A percentile compares a stretch with the other conserved stretches of the same genome.
These are phyloP conservation scores for Pyricularia grisea DNA, from an alignment of 2,329 filamentous ascomycete species.

Conservation along the genomic window DNA sequence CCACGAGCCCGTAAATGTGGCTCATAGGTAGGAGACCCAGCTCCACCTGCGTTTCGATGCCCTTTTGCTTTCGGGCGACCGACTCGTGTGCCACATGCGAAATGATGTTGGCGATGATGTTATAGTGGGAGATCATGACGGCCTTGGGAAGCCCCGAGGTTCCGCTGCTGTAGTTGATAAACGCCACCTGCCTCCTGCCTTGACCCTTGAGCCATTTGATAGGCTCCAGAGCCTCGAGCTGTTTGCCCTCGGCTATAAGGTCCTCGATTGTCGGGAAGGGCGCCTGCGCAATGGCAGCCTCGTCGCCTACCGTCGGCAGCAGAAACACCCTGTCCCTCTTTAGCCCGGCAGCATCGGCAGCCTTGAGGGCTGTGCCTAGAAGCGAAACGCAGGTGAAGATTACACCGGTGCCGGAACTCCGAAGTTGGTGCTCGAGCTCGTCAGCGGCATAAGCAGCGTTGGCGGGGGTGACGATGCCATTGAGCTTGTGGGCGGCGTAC, in stretches of 20 bases:
- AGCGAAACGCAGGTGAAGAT: slow-evolving; percentile 62
- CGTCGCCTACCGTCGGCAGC: slow-evolving; percentile 17
- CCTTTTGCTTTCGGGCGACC: slow-evolving; percentile 15
- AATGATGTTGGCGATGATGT: slow-evolving; percentile 64
- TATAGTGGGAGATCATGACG: slow-evolving; percentile 67
- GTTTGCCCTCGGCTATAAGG: slow-evolving; percentile 35
- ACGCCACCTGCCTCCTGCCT: slow-evolving; percentile 51
- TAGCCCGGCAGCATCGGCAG: slow-evolving; percentile 27
- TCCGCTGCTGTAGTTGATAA: slow-evolving; percentile 60
- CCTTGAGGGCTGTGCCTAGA: slow-evolving; percentile 51
- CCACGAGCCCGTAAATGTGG: slow-evolving; percentile 69
- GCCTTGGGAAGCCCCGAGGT: slow-evolving; percentile 66
- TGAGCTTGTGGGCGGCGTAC: slow-evolving; percentile 45
- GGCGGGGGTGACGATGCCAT: slow-evolving; percentile 54
- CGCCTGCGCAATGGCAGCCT: slow-evolving; percentile 47
- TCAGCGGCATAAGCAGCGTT: slow-evolving; percentile 59
- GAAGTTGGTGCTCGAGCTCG: slow-evolving; percentile 60
- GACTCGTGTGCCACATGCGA: slow-evolving; percentile 37
- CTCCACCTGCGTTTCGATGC: slow-evolving; percentile 23
- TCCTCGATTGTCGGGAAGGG: slow-evolving; percentile 54
- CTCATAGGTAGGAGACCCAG: slow-evolving; percentile 65
- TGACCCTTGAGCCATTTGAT: slow-evolving; percentile 45
- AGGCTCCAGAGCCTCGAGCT: slow-evolving; percentile 32
- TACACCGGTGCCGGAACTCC: slow-evolving; percentile 52
- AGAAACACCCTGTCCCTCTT: background rate